These are phyloP conservation scores for Gossypium stocksii DNA, from an alignment of 345 rosid genomes.

Conservation along the genomic window DNA sequence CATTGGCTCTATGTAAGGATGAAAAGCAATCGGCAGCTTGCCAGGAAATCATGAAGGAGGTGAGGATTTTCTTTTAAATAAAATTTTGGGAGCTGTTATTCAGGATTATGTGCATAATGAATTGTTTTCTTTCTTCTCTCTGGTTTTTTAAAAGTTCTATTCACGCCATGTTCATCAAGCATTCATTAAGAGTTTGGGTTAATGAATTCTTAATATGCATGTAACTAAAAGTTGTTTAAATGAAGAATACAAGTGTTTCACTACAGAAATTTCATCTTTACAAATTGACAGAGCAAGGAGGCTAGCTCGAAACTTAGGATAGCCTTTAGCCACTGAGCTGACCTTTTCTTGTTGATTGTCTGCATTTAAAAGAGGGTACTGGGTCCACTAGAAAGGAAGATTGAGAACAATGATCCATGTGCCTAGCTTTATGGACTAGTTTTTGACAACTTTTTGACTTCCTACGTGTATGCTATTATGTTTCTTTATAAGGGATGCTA, in stretches of 20 bases:
- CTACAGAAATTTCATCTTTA: not conserved
- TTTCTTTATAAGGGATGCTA: not conserved
- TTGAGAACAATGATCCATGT: not conserved
- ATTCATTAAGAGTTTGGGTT: not conserved
- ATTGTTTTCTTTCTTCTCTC: not conserved
- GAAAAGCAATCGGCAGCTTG: slow-evolving; percentile 68
- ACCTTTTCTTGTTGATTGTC: not conserved
- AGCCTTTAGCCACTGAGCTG: not conserved
- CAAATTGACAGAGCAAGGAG: not conserved
- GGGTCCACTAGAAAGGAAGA: slow-evolving; percentile 1
- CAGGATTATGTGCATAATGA: slow-evolving; percentile 4
- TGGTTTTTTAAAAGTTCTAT: too few species aligned
- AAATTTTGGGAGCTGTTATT: not conserved
- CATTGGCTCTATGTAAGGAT: slow-evolving; percentile 71
- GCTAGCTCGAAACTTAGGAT: not conserved
- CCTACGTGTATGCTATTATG: not conserved
- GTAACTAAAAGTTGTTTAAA: not conserved
- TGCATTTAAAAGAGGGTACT: not conserved
- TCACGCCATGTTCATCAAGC: not conserved
- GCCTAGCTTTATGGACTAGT: not conserved
- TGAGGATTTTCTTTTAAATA: slow-evolving; percentile 6
- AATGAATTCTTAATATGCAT: not conserved
- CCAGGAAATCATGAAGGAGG: slow-evolving; percentile 73
- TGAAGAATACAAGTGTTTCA: not conserved
- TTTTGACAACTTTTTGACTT: not conserved